A percentile compares a stretch with the other conserved stretches of the same genome.
Evolutionary conservation across 768 basidiomycete species (phyloP).

Genomic region (Serpula lacrymans): DNA sequence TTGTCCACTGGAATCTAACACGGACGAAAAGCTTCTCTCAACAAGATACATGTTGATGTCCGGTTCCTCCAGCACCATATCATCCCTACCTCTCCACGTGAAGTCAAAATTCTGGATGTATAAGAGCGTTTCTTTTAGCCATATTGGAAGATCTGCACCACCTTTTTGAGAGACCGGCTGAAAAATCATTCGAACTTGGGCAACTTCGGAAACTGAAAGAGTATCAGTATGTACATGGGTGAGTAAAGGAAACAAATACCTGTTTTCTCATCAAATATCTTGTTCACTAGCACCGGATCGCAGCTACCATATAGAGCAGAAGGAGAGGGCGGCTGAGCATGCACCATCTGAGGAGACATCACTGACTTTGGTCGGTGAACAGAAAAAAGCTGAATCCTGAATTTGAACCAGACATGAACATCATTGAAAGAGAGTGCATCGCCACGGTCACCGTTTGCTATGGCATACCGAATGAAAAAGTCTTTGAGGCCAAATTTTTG

Average conservation of each 20-base stretch:
- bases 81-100: conserved; percentile 22
- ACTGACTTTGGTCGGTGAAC: background rate
- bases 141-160: too few species aligned
- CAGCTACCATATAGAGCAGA: conserved; percentile 14
- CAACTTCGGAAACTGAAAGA: conserved; percentile 10
- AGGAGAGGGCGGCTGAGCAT: conserved; percentile 13
- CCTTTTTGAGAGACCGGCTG: conserved; percentile 1
- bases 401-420: conserved; percentile 7
- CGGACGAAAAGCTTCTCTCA: conserved; percentile 9
- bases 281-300: conserved; percentile 16
- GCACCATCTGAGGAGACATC: conserved; percentile 4
- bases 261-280: conserved; percentile 8
- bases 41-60: conserved; percentile 17
- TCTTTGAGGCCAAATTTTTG: conserved; percentile 19
- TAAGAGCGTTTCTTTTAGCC: background rate
- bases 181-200: conserved; percentile 13
- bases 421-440: conserved; percentile 15
- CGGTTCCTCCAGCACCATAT: too few species aligned
- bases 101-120: conserved; percentile 18
- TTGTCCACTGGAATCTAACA: too few species aligned
- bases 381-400: conserved; percentile 6
- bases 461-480: conserved; percentile 20
- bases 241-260: too few species aligned
- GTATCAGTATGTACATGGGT: conserved; percentile 5
- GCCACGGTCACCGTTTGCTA: conserved; percentile 1